These are phyloP conservation scores for Chenopodium berlandieri DNA, from an alignment of 148 eudicot genomes.

Conservation along the genomic window DNA sequence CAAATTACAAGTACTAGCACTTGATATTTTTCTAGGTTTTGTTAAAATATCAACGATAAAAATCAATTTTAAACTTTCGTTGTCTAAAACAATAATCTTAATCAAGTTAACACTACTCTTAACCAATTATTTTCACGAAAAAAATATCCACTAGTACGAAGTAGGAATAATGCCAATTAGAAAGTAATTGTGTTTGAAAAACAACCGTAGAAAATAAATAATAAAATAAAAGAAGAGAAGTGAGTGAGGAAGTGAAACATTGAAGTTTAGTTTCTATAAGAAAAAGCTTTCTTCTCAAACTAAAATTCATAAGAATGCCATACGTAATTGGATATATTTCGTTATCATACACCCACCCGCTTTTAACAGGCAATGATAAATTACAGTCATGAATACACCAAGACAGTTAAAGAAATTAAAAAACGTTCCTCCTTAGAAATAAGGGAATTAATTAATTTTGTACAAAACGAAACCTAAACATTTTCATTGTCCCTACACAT, in stretches of 20 bases:
- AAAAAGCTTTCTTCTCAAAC: constrained; percentile 7
- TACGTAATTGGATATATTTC: background rate
- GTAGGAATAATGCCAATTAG: background rate
- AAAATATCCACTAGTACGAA: background rate
- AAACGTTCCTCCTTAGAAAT: constrained; percentile 27
- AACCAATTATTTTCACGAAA: background rate
- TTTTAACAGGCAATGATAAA: background rate
- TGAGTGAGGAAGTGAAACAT: background rate
- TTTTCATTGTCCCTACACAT: constrained; percentile 30
- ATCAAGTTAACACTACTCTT: background rate
- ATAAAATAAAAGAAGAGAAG: background rate
- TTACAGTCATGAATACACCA: background rate
- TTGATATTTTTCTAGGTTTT: too few species aligned
- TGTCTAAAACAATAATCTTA: background rate
- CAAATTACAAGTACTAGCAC: too few species aligned
- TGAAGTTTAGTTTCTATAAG: background rate
- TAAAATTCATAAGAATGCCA: background rate
- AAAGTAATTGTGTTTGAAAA: background rate
- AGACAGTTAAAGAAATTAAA: background rate
- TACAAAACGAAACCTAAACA: constrained; percentile 39
- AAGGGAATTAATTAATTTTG: constrained; percentile 36
- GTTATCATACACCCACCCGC: background rate
- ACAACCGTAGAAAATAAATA: too few species aligned
- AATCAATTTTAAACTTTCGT: too few species aligned
- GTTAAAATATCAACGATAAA: too few species aligned